Conservation (phyloP, 1,284 basidiomycete genomes). For the Abortiporus biennis region DNA sequence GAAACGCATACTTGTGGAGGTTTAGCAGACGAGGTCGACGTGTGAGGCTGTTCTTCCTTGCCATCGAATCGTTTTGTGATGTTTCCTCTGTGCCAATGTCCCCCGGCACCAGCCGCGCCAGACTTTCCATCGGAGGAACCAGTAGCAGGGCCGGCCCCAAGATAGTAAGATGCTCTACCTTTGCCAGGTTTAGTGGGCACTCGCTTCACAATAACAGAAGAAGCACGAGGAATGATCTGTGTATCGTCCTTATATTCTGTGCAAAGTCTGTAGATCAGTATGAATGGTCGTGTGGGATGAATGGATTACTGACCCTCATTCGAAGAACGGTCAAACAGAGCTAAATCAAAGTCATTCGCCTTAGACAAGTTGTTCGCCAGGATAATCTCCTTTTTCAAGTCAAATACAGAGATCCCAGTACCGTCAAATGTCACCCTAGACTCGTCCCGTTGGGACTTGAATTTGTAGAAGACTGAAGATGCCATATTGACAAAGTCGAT, state of each 20-base stretch:
- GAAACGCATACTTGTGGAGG: neutral
- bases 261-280: neutral
- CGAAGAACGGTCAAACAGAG: conserved; percentile 78
- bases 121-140: conserved; percentile 20
- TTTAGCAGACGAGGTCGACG: conserved; percentile 13
- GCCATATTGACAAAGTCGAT: conserved; percentile 50
- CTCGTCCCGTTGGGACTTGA: conserved; percentile 93
- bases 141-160: conserved; percentile 46
- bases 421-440: conserved; percentile 96
- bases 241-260: conserved; percentile 92
- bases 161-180: conserved; percentile 88
- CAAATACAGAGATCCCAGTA: conserved; percentile 97
- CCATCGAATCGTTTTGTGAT: conserved; percentile 91
- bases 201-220: conserved; percentile 90
- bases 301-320: conserved; percentile 67
- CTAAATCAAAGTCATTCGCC: conserved; percentile 95
- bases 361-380: conserved; percentile 93
- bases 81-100: conserved; percentile 52
- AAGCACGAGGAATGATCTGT: conserved; percentile 88
- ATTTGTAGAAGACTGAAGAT: conserved; percentile 97
- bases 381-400: conserved; percentile 98
- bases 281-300: neutral
- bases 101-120: conserved; percentile 22
- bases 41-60: conserved; percentile 64
- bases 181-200: conserved; percentile 88